These are phyloP conservation scores for Serendipita indica DNA, from an alignment of 768 basidiomycete genomes.

Conservation along the genomic window DNA sequence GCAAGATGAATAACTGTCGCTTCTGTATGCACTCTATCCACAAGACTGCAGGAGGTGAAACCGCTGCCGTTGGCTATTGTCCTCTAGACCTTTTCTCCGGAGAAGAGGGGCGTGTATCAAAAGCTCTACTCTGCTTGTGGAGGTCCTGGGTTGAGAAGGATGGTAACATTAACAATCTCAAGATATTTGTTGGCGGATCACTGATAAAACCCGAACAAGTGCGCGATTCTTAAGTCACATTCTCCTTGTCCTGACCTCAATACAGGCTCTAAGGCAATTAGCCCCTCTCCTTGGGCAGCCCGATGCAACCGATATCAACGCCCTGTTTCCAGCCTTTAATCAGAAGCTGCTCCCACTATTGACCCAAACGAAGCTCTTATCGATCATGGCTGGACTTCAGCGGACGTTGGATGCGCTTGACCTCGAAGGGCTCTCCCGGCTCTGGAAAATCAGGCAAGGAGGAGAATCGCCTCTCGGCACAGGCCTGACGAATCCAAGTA, in stretches of 20 bases:
- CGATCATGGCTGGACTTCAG: slow-evolving; percentile 45
- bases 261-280: background rate
- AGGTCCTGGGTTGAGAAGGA: slow-evolving; percentile 42
- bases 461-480: slow-evolving; percentile 14
- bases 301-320: slow-evolving; percentile 14
- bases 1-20: slow-evolving; percentile 66
- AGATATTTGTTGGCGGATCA: slow-evolving; percentile 57
- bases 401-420: slow-evolving; percentile 67
- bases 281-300: background rate
- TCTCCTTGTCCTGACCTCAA: background rate
- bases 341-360: slow-evolving; percentile 35
- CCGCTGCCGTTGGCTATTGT: slow-evolving; percentile 44
- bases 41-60: slow-evolving; percentile 28
- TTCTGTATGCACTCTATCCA: slow-evolving; percentile 78
- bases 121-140: slow-evolving; percentile 60
- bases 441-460: slow-evolving; percentile 17
- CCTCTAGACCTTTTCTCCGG: slow-evolving; percentile 83
- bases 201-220: slow-evolving; percentile 45
- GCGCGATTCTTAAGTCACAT: slow-evolving; percentile 17
- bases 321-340: slow-evolving; percentile 38
- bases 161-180: slow-evolving; percentile 66
- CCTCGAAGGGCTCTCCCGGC: slow-evolving; percentile 54
- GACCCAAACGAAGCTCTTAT: slow-evolving; percentile 37
- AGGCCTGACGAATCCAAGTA: slow-evolving; percentile 33
- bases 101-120: slow-evolving; percentile 40